phyloP scores from a whole-genome alignment of 345 rosid species.

The Camelina laxa region DNA sequence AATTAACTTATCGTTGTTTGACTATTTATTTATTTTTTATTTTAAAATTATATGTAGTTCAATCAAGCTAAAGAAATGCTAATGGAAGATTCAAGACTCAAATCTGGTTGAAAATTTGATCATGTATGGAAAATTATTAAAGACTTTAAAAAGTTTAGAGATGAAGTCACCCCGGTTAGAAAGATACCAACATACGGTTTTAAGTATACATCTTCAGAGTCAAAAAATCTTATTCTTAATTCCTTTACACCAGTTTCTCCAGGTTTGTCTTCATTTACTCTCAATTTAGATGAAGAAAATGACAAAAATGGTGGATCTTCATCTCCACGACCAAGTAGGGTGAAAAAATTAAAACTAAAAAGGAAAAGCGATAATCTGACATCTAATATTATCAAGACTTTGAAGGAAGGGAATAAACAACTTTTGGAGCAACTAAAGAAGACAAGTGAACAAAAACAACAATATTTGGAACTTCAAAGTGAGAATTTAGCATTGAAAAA shows the following conservation, averaged over 20 bases:
- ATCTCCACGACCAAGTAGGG: background rate
- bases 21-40: background rate
- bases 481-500: background rate
- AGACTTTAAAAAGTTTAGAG: background rate
- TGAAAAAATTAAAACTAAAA: background rate
- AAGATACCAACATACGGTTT: background rate
- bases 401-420: background rate
- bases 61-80: constrained; percentile 17
- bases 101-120: background rate
- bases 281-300: background rate
- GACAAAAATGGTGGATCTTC: background rate
- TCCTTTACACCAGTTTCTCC: background rate
- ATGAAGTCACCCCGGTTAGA: background rate
- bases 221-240: background rate
- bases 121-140: constrained; percentile 2
- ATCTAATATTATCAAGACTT: background rate
- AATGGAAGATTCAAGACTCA: background rate
- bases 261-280: background rate
- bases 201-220: background rate
- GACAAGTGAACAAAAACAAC: background rate
- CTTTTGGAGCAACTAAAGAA: background rate
- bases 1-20: background rate
- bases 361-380: background rate
- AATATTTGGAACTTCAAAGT: background rate
- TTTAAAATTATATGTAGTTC: background rate